Evolutionary conservation across 2,329 filamentous ascomycete species (phyloP).

Genomic region (Fusarium tjaetaba): DNA sequence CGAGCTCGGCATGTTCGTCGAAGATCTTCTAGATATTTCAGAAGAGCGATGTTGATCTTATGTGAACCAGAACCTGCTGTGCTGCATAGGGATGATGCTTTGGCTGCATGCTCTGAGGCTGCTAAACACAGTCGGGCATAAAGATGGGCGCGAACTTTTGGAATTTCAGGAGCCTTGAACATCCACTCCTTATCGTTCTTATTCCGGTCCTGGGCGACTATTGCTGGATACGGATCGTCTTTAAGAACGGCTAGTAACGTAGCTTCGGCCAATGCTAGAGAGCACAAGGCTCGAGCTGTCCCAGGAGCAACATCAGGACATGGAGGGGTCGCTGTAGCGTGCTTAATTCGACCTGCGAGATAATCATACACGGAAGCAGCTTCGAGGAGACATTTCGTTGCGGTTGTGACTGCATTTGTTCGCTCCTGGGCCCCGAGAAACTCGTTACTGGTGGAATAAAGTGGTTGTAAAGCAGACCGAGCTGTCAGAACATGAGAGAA

Average conservation of each 20-base stretch:
- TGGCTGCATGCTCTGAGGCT: slow-evolving; percentile 85
- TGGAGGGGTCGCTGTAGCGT: slow-evolving; percentile 53
- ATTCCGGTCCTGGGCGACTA: slow-evolving; percentile 83
- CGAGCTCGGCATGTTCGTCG: slow-evolving; percentile 80
- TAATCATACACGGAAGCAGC: slow-evolving; percentile 83
- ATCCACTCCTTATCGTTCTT: slow-evolving; percentile 93
- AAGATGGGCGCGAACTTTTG: slow-evolving; percentile 87
- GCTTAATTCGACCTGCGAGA: slow-evolving; percentile 67
- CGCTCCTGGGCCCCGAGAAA: slow-evolving; percentile 73
- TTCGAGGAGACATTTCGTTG: slow-evolving; percentile 80
- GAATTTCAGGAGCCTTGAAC: slow-evolving; percentile 88
- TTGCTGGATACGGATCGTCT: slow-evolving; percentile 90
- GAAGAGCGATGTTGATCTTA: slow-evolving; percentile 71
- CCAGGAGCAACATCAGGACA: slow-evolving; percentile 64
- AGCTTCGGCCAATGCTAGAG: slow-evolving; percentile 83
- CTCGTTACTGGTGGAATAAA: slow-evolving; percentile 73
- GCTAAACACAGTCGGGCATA: slow-evolving; percentile 90
- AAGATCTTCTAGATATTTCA: slow-evolving; percentile 81
- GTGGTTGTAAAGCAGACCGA: slow-evolving; percentile 74
- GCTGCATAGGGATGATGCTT: slow-evolving; percentile 67
- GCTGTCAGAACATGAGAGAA: slow-evolving; percentile 79
- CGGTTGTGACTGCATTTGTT: slow-evolving; percentile 73
- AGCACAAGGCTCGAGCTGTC: slow-evolving; percentile 65
- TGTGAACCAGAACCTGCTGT: slow-evolving; percentile 51
- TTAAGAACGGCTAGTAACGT: slow-evolving; percentile 91